phyloP scores from a whole-genome alignment of 495 filamentous ascomycete genomes.

The Glutinoglossum americanum region DNA sequence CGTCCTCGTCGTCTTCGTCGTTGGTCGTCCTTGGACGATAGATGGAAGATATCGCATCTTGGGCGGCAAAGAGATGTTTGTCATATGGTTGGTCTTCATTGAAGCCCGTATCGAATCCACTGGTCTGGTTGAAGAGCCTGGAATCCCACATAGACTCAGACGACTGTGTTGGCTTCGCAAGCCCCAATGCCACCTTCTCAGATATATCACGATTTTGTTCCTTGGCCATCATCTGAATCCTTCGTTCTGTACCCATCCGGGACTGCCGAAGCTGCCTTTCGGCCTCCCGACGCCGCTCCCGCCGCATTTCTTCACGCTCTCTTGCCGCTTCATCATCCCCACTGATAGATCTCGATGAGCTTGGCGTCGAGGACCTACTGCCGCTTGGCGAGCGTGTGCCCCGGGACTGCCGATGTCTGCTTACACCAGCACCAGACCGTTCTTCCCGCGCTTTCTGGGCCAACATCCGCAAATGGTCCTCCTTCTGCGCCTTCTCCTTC shows the following conservation, averaged over 20 bases:
- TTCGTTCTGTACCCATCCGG: constrained; percentile 82
- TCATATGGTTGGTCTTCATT: constrained; percentile 98
- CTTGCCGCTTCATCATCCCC: constrained; percentile 44
- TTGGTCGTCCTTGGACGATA: constrained; percentile 62
- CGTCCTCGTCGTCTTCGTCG: constrained; percentile 59
- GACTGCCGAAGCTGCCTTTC: constrained; percentile 84
- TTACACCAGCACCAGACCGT: constrained; percentile 26
- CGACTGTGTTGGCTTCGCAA: constrained; percentile 83
- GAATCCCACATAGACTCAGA: constrained; percentile 93
- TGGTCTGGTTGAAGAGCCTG: constrained; percentile 80
- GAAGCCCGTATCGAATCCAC: constrained; percentile 73
- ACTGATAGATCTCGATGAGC: constrained; percentile 20
- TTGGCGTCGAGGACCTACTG: constrained; percentile 21
- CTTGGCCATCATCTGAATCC: constrained; percentile 74
- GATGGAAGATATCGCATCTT: constrained; percentile 87
- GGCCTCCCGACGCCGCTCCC: constrained; percentile 57
- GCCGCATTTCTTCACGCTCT: constrained; percentile 55
- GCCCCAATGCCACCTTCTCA: constrained; percentile 85
- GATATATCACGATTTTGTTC: constrained; percentile 95
- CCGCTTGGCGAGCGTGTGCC: constrained; percentile 22
- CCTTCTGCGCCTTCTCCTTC: constrained; percentile 84
- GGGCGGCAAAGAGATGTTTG: constrained; percentile 89
- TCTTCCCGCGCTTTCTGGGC: constrained; percentile 85
- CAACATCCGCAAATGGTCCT: constrained; percentile 74
- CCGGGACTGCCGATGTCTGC: constrained; percentile 21